These are phyloP conservation scores for Pichia inconspicua DNA, from an alignment of 1,139 yeast genomes.

Conservation along the genomic window DNA sequence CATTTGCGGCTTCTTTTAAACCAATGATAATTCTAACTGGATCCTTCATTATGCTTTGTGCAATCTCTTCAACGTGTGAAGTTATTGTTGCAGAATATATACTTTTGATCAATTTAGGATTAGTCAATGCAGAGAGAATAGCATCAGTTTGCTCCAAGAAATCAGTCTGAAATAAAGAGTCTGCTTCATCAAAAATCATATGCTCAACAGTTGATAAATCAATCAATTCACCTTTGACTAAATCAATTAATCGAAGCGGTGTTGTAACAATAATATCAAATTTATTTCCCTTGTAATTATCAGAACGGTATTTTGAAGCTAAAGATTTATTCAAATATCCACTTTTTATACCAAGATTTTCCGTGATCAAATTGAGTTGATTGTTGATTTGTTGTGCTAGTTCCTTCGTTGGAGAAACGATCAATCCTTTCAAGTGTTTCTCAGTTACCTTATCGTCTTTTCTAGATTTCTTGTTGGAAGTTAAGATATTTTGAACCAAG, in stretches of 20 bases:
- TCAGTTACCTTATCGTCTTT: constrained; percentile 11
- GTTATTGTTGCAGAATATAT: constrained; percentile 96
- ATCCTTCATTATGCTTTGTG: constrained; percentile 73
- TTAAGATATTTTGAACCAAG: constrained; percentile 48
- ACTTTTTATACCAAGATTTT: constrained; percentile 49
- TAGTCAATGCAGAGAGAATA: constrained; percentile 61
- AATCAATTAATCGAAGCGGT: constrained; percentile 79
- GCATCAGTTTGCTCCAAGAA: constrained; percentile 89
- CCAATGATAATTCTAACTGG: constrained; percentile 88
- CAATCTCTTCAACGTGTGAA: constrained; percentile 84
- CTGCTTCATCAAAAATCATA: constrained; percentile 91
- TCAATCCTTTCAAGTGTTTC: constrained; percentile 51
- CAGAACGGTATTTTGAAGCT: constrained; percentile 59
- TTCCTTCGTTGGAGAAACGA: constrained; percentile 90
- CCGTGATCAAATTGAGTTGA: constrained; percentile 54
- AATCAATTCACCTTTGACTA: constrained; percentile 52
- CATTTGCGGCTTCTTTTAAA: constrained; percentile 87
- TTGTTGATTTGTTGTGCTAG: constrained; percentile 79
- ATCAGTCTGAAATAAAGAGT: constrained; percentile 82
- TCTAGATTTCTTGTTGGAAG: constrained; percentile 13
- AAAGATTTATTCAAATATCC: constrained; percentile 71
- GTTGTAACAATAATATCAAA: constrained; percentile 81
- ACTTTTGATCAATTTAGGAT: constrained; percentile 50
- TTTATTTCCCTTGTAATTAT: constrained; percentile 48
- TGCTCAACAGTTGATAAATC: constrained; percentile 62